These are phyloP conservation scores for Pseudonitzschia pungens DNA, from an alignment of 108 stramenopile genomes.

Conservation along the genomic window DNA sequence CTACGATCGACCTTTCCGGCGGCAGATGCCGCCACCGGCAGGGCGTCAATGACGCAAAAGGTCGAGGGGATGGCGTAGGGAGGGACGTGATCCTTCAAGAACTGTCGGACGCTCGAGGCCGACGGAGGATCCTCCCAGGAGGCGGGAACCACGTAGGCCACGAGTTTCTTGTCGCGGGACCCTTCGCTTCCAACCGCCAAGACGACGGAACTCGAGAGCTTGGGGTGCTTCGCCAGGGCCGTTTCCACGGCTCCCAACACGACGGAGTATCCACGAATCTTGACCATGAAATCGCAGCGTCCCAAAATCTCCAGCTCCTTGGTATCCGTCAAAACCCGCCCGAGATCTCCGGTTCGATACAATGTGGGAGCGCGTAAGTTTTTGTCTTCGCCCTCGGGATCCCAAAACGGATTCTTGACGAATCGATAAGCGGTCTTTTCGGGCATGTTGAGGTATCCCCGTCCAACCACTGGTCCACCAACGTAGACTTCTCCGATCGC, in stretches of 20 bases:
- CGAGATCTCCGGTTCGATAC: conserved; percentile 76
- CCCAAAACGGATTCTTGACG: conserved; percentile 34
- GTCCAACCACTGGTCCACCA: conserved; percentile 68
- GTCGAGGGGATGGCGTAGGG: conserved; percentile 64
- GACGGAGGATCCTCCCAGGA: conserved; percentile 45
- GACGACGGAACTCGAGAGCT: conserved; percentile 63
- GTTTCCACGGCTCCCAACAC: conserved; percentile 74
- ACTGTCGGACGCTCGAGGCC: conserved; percentile 44
- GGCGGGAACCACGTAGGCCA: conserved; percentile 71
- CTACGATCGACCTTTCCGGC: conserved; percentile 73
- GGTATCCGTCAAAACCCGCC: conserved; percentile 59
- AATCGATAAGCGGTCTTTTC: conserved; percentile 76
- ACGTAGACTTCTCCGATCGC: conserved; percentile 62
- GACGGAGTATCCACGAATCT: conserved; percentile 84
- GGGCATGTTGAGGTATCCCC: conserved; percentile 75
- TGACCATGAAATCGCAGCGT: conserved; percentile 83
- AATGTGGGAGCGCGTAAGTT: conserved; percentile 32
- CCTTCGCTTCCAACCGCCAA: conserved; percentile 75
- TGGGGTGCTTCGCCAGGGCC: conserved; percentile 43
- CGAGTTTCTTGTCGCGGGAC: conserved; percentile 67
- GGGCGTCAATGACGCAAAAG: conserved; percentile 62
- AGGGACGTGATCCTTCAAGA: conserved; percentile 59
- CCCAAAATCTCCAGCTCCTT: conserved; percentile 77
- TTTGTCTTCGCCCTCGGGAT: neutral
- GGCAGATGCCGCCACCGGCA: conserved; percentile 61